These are phyloP conservation scores for Malassezia obtusa DNA, from an alignment of 1,284 basidiomycete genomes.

Conservation along the genomic window DNA sequence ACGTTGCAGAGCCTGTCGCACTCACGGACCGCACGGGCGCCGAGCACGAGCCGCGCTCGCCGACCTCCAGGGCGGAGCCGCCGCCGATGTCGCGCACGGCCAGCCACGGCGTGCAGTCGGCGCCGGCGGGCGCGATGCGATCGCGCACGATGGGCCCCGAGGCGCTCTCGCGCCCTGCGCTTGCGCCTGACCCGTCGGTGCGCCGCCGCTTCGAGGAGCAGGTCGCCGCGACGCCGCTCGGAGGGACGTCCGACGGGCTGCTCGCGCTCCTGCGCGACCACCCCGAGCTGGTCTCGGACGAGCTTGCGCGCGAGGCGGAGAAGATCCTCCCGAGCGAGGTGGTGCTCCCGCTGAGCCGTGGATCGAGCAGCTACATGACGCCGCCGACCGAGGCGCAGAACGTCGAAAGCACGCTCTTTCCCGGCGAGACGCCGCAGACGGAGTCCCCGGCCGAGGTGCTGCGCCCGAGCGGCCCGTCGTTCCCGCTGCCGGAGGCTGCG, in stretches of 20 bases:
- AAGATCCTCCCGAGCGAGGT: neutral
- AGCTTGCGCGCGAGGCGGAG: constrained; percentile 37
- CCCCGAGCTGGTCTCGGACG: constrained; percentile 40
- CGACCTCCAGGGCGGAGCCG: no score
- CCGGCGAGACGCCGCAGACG: neutral
- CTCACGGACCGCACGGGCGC: no score
- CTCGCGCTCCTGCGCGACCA: constrained; percentile 44
- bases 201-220: constrained; percentile 9
- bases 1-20: no score
- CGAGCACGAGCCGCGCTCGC: no score
- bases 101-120: no score
- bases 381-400: constrained; percentile 5
- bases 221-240: constrained; percentile 2
- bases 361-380: neutral
- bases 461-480: neutral
- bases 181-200: constrained; percentile 2
- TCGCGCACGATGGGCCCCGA: no score
- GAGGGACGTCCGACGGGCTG: constrained; percentile 30
- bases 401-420: constrained; percentile 11
- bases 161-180: constrained; percentile 11
- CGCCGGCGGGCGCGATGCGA: no score
- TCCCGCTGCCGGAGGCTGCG: constrained; percentile 8
- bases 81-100: no score
- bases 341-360: neutral
- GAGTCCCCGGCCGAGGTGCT: neutral